Conservation (phyloP, 768 basidiomycete species). For the Plicaturopsis crispa region DNA sequence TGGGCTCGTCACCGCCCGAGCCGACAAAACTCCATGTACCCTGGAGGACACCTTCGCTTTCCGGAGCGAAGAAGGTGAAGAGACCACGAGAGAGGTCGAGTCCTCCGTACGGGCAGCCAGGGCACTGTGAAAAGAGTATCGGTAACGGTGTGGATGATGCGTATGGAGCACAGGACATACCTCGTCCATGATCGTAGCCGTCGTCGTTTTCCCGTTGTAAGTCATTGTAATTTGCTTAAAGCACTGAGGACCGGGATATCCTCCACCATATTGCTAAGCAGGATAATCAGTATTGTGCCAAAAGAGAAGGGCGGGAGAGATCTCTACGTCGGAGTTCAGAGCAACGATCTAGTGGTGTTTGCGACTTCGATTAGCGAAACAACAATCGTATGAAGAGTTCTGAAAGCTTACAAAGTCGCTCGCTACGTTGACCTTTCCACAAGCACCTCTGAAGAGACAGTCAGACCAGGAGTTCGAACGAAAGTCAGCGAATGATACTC, state of each 20-base stretch:
- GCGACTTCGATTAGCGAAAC: slow-evolving; percentile 2
- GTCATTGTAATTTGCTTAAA: slow-evolving; percentile 52
- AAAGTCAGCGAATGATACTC: slow-evolving; percentile 10
- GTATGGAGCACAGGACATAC: slow-evolving; percentile 22
- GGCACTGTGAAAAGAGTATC: slow-evolving; percentile 36
- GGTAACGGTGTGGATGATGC: too few relatives aligned
- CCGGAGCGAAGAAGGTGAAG: slow-evolving; percentile 51
- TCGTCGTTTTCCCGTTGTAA: slow-evolving; percentile 49
- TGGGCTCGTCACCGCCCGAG: slow-evolving; percentile 21
- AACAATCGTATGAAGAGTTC: background rate
- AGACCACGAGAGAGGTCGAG: slow-evolving; percentile 65
- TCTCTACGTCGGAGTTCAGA: slow-evolving; percentile 32
- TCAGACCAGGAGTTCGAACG: slow-evolving; percentile 2
- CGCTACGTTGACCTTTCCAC: slow-evolving; percentile 31
- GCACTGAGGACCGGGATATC: slow-evolving; percentile 63
- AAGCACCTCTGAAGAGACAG: slow-evolving; percentile 40
- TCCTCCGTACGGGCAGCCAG: slow-evolving; percentile 54
- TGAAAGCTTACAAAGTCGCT: slow-evolving; percentile 39
- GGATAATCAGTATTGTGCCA: background rate
- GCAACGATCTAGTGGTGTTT: slow-evolving; percentile 40
- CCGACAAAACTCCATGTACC: slow-evolving; percentile 53
- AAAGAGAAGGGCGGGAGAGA: background rate
- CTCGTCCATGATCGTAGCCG: slow-evolving; percentile 57
- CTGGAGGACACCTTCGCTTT: slow-evolving; percentile 45
- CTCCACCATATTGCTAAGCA: slow-evolving; percentile 42